A percentile compares a stretch with the other conserved stretches of the same genome.
These are phyloP conservation scores for Saksenaea vasiformis DNA, from an alignment of 371 early-diverging fungal species.

Conservation along the genomic window DNA sequence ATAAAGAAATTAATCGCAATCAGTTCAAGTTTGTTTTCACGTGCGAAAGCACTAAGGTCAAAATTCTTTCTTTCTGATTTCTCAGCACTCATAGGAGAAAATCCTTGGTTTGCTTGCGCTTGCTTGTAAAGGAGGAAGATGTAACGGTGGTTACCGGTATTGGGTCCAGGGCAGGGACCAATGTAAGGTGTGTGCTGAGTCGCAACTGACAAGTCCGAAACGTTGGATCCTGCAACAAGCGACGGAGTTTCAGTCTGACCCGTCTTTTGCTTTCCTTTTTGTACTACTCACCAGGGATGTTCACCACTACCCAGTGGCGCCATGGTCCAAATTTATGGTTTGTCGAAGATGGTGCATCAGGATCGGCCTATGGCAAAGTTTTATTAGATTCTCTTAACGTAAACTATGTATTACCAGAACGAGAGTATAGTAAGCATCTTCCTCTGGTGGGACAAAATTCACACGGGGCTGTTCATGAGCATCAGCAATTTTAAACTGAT, in stretches of 20 bases:
- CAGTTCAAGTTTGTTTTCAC: slow-evolving; percentile 47
- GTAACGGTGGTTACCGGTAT: slow-evolving; percentile 64
- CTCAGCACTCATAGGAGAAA: slow-evolving; percentile 27
- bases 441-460: slow-evolving; percentile 43
- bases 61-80: slow-evolving; percentile 44
- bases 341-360: slow-evolving; percentile 64
- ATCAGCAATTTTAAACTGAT: slow-evolving; percentile 39
- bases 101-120: slow-evolving; percentile 18
- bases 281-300: slow-evolving; percentile 47
- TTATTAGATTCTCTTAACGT: not conserved
- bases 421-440: slow-evolving; percentile 54
- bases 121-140: slow-evolving; percentile 67
- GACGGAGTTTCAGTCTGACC: not conserved
- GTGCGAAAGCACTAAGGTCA: slow-evolving; percentile 48
- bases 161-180: slow-evolving; percentile 60
- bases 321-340: slow-evolving; percentile 57
- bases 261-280: not conserved
- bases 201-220: slow-evolving; percentile 32
- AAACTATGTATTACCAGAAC: slow-evolving; percentile 42
- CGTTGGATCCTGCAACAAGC: slow-evolving; percentile 12
- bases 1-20: slow-evolving; percentile 61
- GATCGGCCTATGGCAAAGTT: slow-evolving; percentile 47
- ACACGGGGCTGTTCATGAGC: slow-evolving; percentile 42
- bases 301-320: slow-evolving; percentile 67
- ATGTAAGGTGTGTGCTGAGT: slow-evolving; percentile 44